Conservation (phyloP, 371 early-diverging fungal species). For the Mortierella sp. region DNA sequence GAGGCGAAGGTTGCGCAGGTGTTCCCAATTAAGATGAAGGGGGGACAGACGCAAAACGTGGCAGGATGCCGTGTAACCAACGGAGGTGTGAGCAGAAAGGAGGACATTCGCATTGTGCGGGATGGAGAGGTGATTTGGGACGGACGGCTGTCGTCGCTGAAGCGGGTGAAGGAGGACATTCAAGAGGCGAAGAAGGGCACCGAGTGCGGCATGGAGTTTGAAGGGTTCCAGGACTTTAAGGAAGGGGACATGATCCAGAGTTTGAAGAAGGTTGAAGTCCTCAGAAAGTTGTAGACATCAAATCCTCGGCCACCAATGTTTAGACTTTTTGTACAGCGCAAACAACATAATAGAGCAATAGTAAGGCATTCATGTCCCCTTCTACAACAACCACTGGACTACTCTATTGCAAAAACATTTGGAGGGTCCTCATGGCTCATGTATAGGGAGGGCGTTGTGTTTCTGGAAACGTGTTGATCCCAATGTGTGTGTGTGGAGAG, state of each 20-base stretch:
- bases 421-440: too few relatives aligned
- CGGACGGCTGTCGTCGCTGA: conserved; percentile 72
- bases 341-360: too few relatives aligned
- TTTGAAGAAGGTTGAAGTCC: conserved; percentile 65
- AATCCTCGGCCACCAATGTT: too few relatives aligned
- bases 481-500: too few relatives aligned
- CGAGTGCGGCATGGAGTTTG: conserved; percentile 94
- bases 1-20: conserved; percentile 89
- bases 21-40: conserved; percentile 83
- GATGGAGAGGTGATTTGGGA: conserved; percentile 74
- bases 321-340: too few relatives aligned
- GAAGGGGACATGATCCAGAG: conserved; percentile 87
- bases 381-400: too few relatives aligned
- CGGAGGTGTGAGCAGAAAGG: conserved; percentile 74
- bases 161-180: conserved; percentile 90
- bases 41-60: conserved; percentile 59
- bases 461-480: too few relatives aligned
- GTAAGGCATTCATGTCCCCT: too few relatives aligned
- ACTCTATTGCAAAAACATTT: too few relatives aligned
- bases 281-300: conserved; percentile 54
- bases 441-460: too few relatives aligned
- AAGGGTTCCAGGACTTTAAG: conserved; percentile 77
- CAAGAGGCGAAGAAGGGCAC: conserved; percentile 87
- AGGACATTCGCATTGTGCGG: conserved; percentile 76
- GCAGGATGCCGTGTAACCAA: conserved; percentile 90